Base-by-base conservation (phyloP, 805 yeast species). In the Monosporozyma aerobia region DNA sequence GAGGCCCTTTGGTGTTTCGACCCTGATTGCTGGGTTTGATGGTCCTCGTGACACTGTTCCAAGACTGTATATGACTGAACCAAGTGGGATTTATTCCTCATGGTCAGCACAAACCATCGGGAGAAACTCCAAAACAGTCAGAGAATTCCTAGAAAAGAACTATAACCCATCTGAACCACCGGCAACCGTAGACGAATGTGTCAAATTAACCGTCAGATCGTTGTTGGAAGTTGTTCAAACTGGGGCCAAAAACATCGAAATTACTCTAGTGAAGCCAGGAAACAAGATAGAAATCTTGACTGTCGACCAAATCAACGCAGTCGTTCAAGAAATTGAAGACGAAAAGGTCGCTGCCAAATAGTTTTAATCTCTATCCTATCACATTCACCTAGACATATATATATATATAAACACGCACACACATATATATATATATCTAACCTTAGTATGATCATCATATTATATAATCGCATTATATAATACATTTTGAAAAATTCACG, bases 21-120 rank as follows among this genome's bases (percentile, higher is more conserved):
- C 97, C 30, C 75, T 94, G 63, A 87, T 94, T 68, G 96, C 96
- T 25, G 99, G 99, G 1, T 94, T 94, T 63, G 98, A 94, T 73
- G 45, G 45, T 7, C 83, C 84, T 51, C 58, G 61, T 41, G 96
- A 89, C 70, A 71, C 71, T 23, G 79, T 77, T 35, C 97, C 98
- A 46, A 83, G 80, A 67, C 78, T 94, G 59, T 94, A 84, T 72
- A 95, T 87, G 70, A 94, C 99, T 11, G 99, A 94, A 69, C 99
- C 99, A 44, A 87, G 96, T 47, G 99, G 99, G 27, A 92, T 94
- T 58, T 92, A 85, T 68, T 87, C 95, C 48, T 95, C 97, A 2
- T 94, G 99, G 99, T 88, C 90, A 69, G 97, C 98, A 35, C 92
- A 88, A 67, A 90, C 98, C 19, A 94, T 94, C 64, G 99, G 99